These are phyloP conservation scores for Acer yangbiense DNA, from an alignment of 345 rosid genomes.

Conservation along the genomic window DNA sequence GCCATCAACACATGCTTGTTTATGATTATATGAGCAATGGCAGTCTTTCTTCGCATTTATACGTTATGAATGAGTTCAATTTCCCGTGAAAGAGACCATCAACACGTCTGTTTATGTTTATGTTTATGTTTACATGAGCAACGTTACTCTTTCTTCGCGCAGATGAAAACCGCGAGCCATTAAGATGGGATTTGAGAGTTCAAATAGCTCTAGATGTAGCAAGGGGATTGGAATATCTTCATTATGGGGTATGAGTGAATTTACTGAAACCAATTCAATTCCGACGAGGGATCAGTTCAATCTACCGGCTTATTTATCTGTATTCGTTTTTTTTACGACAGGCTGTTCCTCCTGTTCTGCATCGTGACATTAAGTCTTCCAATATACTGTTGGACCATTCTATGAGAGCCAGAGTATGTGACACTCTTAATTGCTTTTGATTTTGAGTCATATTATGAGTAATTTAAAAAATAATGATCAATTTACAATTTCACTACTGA, in stretches of 20 bases:
- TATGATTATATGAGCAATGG: conserved; percentile 98
- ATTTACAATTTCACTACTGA: neutral
- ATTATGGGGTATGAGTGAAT: conserved; percentile 72
- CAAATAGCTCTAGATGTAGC: conserved; percentile 89
- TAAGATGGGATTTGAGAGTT: conserved; percentile 89
- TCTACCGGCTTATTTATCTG: neutral
- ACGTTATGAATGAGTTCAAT: conserved; percentile 40
- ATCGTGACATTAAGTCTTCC: conserved; percentile 91
- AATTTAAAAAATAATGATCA: neutral
- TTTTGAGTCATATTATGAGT: neutral
- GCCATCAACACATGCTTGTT: conserved; percentile 79
- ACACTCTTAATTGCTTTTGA: neutral
- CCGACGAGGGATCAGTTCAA: neutral
- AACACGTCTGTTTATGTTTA: too few relatives aligned
- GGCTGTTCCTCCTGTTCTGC: conserved; percentile 98
- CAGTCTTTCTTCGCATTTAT: conserved; percentile 90
- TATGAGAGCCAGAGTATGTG: conserved; percentile 92
- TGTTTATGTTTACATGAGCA: too few relatives aligned
- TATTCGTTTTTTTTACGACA: conserved; percentile 28
- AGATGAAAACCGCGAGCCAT: conserved; percentile 62
- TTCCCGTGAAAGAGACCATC: too few relatives aligned
- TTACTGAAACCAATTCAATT: neutral
- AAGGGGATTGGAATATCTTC: conserved; percentile 97
- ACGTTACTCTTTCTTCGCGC: neutral
- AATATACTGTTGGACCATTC: conserved; percentile 92